Evolutionary conservation across 768 basidiomycete species (phyloP).

Genomic region (Hygrocybe coccinea): DNA sequence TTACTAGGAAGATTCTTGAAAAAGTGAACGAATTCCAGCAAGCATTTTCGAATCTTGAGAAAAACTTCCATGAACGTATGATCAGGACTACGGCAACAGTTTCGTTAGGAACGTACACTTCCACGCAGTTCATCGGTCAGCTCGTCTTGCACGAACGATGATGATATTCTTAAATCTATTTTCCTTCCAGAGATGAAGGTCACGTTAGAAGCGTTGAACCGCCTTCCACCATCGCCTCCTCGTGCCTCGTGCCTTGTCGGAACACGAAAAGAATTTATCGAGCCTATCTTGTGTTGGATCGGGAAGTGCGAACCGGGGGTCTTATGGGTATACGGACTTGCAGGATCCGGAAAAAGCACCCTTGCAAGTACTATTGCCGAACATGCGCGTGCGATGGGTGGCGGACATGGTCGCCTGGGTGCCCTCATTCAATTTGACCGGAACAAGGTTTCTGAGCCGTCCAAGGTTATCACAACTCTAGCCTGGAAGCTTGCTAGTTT

Average conservation of each 20-base stretch:
- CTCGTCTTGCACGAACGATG: no score
- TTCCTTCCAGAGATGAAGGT: no score
- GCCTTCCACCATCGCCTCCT: no score
- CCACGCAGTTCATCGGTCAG: no score
- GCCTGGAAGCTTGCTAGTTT: conserved; percentile 4
- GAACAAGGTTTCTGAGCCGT: conserved; percentile 8
- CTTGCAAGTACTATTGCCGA: conserved; percentile 12
- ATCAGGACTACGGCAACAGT: no score
- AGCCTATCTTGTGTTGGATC: conserved; percentile 2
- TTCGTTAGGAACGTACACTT: no score
- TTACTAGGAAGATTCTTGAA: not conserved
- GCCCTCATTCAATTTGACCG: conserved; percentile 12
- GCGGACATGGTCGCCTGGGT: conserved; percentile 10
- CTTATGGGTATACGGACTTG: not conserved
- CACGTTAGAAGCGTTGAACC: no score
- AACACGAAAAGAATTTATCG: not conserved
- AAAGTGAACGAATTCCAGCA: not conserved
- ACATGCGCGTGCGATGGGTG: not conserved
- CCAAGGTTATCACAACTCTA: conserved; percentile 8
- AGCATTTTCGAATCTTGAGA: not conserved
- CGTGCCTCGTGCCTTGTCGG: conserved; percentile 1
- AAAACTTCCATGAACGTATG: not conserved
- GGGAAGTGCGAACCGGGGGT: not conserved
- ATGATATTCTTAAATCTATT: no score
- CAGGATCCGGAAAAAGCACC: conserved; percentile 13